These are phyloP conservation scores for Botrytis aclada DNA, from an alignment of 2,329 filamentous ascomycete species.

Conservation along the genomic window DNA sequence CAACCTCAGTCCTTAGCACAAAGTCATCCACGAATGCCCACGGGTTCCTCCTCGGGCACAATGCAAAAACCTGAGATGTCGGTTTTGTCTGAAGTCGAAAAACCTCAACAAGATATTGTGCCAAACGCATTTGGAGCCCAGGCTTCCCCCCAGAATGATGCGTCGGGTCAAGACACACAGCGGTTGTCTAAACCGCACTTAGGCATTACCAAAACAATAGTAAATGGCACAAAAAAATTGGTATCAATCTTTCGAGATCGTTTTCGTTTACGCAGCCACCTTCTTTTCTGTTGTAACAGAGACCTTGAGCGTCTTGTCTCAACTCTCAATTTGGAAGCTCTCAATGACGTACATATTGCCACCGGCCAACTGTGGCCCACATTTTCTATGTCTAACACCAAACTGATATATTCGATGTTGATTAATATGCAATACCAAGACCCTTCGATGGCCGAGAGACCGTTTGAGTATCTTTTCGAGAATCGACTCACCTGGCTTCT, in stretches of 20 bases:
- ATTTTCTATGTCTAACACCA: background rate
- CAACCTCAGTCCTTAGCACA: background rate
- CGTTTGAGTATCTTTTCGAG: background rate
- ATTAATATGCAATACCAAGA: accelerated
- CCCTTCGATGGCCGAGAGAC: background rate
- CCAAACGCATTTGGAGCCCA: background rate
- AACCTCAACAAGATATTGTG: too few relatives aligned
- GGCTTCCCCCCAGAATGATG: background rate
- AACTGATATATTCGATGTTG: accelerated
- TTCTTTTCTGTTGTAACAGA: background rate
- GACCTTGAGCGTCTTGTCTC: background rate
- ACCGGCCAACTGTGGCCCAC: background rate
- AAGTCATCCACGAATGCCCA: background rate
- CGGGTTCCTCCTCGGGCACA: background rate
- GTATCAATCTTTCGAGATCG: background rate
- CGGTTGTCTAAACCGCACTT: background rate
- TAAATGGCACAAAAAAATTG: background rate
- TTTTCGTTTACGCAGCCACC: background rate
- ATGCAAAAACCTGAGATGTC: background rate
- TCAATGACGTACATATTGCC: background rate
- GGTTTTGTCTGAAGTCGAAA: background rate
- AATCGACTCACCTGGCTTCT: background rate
- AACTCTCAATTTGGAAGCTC: background rate
- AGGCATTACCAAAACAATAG: background rate
- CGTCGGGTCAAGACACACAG: background rate